Evolutionary conservation across 805 yeast genomes (phyloP), one percentile per base, ranked within the genome.

Genomic region (Saccharomycopsis sp.): DNA sequence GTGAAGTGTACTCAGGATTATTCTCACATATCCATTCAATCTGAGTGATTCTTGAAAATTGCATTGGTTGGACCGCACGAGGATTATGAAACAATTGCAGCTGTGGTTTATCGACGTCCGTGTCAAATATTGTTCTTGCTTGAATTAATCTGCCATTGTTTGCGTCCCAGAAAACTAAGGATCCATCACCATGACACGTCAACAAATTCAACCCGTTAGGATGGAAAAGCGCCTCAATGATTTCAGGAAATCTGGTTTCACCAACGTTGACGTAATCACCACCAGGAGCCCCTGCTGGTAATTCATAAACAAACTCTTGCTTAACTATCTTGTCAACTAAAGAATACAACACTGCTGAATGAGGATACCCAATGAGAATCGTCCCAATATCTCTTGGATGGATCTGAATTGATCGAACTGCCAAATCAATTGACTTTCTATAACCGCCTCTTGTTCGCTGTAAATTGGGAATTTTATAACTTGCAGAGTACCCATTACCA

Each of bases 161-260:
- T 1, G 86, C 83, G 61, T 93, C 98, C 97, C 97, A 93, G 57
- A 93, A 93, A 1, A 78, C 95, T 29, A 93, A 56, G 0, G 94
- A 75, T 43, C 90, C 90, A 56, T 89, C 96, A 19, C 68, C 79
- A 60, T 90, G 94, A 2, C 78, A 72, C 0, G 96, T 81, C 17
- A 85, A 71, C 2, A 86, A 64, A 58, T 89, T 95, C 37, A 88
- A 71, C 0, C 97, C 96, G 57, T 87, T 87, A 2, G 99, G 98
- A 61, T 90, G 97, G 76, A 85, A 93, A 27, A 76, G 67, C 0
- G 95, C 80, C 40, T 79, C 64, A 1, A 64, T 47, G 0, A 70
- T 54, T 19, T 56, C 59, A 2, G 80, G 79, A n/a, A 48, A 54
- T 41, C 80, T 58, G 0, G 56, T 34, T 1, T 60, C 55, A 17